phyloP scores from a whole-genome alignment of 192 early-diverging fungal species.

The Coemansia sp. region DNA sequence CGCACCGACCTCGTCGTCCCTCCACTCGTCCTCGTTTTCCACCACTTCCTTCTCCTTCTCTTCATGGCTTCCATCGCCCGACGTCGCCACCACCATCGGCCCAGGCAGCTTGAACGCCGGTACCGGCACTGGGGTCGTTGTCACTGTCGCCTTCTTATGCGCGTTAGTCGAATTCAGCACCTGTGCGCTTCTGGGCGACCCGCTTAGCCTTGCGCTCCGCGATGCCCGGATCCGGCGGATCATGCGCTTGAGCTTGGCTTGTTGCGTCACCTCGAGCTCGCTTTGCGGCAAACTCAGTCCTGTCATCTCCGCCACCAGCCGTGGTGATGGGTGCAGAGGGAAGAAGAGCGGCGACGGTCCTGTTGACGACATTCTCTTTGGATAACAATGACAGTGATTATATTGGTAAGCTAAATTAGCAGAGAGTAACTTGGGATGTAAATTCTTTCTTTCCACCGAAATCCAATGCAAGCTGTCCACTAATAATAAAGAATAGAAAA shows the following conservation, averaged over 20 bases:
- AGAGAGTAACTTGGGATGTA: no score
- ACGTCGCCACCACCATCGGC: not conserved
- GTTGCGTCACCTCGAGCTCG: constrained; percentile 45
- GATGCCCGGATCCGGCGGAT: constrained; percentile 37
- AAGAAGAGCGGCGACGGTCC: constrained; percentile 43
- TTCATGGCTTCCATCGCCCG: constrained; percentile 2
- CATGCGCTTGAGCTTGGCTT: constrained; percentile 48
- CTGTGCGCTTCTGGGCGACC: constrained; percentile 8
- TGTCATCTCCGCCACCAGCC: constrained; percentile 48
- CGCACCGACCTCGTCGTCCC: constrained; percentile 17
- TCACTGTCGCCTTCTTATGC: not conserved
- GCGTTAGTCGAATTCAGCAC: not conserved
- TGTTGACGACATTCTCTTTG: constrained; percentile 17
- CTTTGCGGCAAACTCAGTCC: constrained; percentile 43
- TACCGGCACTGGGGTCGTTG: not conserved
- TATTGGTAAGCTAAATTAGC: not conserved
- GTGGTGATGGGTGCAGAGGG: constrained; percentile 39
- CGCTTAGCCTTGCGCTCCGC: constrained; percentile 9
- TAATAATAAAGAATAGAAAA: not conserved
- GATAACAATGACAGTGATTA: not conserved
- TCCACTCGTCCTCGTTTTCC: constrained; percentile 19
- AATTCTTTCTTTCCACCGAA: no score
- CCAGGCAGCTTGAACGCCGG: constrained; percentile 18
- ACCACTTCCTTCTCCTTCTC: not conserved
- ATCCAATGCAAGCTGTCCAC: no score